Conservation (phyloP, 1,139 yeast species). For the Debaryomyces sp. region DNA sequence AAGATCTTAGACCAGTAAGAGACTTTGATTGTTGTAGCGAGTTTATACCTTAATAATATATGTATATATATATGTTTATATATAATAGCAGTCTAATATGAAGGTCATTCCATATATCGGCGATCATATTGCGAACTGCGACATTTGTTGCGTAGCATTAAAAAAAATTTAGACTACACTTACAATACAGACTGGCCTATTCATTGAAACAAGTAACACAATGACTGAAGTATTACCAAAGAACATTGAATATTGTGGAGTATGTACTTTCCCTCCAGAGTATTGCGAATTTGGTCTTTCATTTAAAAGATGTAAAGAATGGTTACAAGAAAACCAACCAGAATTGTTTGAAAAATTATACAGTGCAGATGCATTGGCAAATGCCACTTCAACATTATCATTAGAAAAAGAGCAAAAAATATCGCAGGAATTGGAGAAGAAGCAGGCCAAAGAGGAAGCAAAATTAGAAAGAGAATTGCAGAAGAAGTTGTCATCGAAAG, state of each 20-base stretch:
- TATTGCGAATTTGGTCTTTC: slow-evolving; percentile 92
- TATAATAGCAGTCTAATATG: not conserved
- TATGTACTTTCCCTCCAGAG: slow-evolving; percentile 88
- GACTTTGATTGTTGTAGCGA: slow-evolving; percentile 31
- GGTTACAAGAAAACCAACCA: slow-evolving; percentile 66
- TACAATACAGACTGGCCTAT: not conserved
- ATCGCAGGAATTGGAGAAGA: slow-evolving; percentile 78
- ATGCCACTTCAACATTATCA: slow-evolving; percentile 57
- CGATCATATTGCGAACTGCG: slow-evolving; percentile 1
- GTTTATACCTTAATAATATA: slow-evolving; percentile 11
- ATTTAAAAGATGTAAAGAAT: slow-evolving; percentile 78
- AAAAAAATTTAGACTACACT: not conserved
- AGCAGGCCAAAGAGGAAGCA: slow-evolving; percentile 87
- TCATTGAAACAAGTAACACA: not conserved
- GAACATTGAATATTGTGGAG: slow-evolving; percentile 70
- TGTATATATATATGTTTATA: not conserved
- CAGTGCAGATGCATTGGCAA: slow-evolving; percentile 55
- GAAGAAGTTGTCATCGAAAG: slow-evolving; percentile 77
- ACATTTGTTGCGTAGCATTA: not conserved
- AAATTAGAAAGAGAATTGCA: slow-evolving; percentile 84
- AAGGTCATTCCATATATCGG: not conserved
- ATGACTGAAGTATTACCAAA: slow-evolving; percentile 48
- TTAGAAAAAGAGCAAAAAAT: slow-evolving; percentile 81
- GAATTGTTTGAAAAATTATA: slow-evolving; percentile 64
- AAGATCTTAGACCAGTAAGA: slow-evolving; percentile 68